Base-by-base conservation (phyloP, 306 rosid genomes). In the Cucumis cinereus region DNA sequence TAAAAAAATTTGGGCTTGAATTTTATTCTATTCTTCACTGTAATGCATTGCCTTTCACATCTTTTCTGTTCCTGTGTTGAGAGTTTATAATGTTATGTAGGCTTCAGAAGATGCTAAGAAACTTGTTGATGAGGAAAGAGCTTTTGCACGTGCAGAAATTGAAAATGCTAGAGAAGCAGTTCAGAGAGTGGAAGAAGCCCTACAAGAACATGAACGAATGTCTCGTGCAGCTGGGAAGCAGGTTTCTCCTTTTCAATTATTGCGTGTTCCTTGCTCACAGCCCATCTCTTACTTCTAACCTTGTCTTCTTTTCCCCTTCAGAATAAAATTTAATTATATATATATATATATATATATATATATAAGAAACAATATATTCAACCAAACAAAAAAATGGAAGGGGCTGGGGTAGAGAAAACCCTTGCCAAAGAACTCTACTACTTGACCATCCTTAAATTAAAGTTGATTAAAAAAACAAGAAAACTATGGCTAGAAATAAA, bases 101-200 rank as follows among this genome's bases (percentile, higher is more conserved):
- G 97, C 98, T 81, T 93, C 98, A 50, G 93, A 88, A 82, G 98
- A 93, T 81, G 98, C 98, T 76, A 90, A 88, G 77, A 88, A 84
- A 78, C 91, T 93, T 73, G 98, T 90, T 15, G 92, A 93, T 66
- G 90, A 87, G 84, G 98, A 93, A 84, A 84, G 98, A 80, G 98
- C 98, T 80, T 90, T 89, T 90, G 95, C 98, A 79, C 97, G 97
- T 56, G 85, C 87, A 75, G 98, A 93, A 89, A 93, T 93, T 76
- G 98, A 93, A 57, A 85, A 78, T 89, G 98, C 98, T 20, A 88
- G 96, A 82, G 91, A 96, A 75, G 90, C 97, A 72, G 98, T 93
- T 58, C 98, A 89, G 83, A 89, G 91, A 80, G 97, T 93, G 72
- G 98, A 93, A 82, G 89, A 84, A 81, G 92, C 93, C 45, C 91